phyloP scores from a whole-genome alignment of 257 asterid species.

The Dorcoceras hygrometricum region DNA sequence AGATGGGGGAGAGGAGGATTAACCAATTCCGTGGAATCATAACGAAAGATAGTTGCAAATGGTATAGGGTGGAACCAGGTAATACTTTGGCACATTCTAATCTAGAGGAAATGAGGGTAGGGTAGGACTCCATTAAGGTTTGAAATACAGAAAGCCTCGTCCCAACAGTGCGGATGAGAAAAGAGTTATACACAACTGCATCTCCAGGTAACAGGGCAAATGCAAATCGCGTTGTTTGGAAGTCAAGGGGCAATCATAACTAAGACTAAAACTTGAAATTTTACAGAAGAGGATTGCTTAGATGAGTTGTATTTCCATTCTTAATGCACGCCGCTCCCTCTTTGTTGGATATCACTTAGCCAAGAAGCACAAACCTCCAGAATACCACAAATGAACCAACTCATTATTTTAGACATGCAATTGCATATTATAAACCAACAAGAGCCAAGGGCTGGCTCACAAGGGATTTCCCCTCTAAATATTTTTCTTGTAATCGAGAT shows the following conservation, averaged over 20 bases:
- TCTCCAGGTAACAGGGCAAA: neutral
- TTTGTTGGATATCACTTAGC: neutral
- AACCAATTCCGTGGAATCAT: neutral
- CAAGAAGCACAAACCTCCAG: neutral
- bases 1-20: neutral
- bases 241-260: neutral
- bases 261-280: neutral
- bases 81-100: neutral
- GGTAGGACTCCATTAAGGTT: neutral
- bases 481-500: neutral
- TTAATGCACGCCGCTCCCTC: neutral
- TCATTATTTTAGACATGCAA: neutral
- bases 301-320: neutral
- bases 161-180: neutral
- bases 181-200: neutral
- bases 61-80: neutral
- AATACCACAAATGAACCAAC: too few species aligned
- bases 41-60: too few species aligned
- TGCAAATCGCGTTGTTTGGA: neutral
- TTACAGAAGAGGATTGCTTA: neutral
- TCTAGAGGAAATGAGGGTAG: neutral
- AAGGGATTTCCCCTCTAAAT: neutral
- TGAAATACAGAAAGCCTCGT: neutral
- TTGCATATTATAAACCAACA: neutral
- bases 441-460: neutral